Percentiles rank a stretch among this genome's conserved stretches.
phyloP scores from a whole-genome alignment of 495 filamentous ascomycete species.

The Aspergillus avenaceus region DNA sequence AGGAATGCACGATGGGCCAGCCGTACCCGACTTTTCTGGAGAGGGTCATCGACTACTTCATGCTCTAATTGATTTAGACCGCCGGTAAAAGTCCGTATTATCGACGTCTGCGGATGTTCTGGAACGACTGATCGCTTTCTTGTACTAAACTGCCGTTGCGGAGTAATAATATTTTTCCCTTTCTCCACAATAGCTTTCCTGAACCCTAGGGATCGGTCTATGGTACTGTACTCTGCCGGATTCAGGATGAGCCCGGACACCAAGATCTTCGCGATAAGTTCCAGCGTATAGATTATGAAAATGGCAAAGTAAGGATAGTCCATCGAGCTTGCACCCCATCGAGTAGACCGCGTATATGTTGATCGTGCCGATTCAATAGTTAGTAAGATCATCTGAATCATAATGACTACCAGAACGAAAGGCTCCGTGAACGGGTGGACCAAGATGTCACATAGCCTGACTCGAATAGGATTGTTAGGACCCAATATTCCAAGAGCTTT shows the following conservation, averaged over 20 bases:
- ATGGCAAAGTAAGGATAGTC: slow-evolving; percentile 79
- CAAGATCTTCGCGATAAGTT: slow-evolving; percentile 74
- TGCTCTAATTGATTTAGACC: slow-evolving; percentile 57
- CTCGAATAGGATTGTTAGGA: slow-evolving; percentile 68
- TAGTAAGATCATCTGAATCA: slow-evolving; percentile 82
- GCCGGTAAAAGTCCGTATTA: slow-evolving; percentile 75
- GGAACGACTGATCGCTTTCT: slow-evolving; percentile 38
- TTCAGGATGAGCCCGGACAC: slow-evolving; percentile 93
- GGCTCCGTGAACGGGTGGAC: slow-evolving; percentile 86
- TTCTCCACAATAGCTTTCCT: slow-evolving; percentile 70
- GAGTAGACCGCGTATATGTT: slow-evolving; percentile 51
- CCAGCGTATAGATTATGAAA: slow-evolving; percentile 88
- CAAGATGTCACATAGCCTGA: slow-evolving; percentile 78
- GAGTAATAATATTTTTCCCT: slow-evolving; percentile 71
- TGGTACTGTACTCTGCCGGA: slow-evolving; percentile 76
- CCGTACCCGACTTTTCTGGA: slow-evolving; percentile 77
- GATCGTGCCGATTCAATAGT: slow-evolving; percentile 72
- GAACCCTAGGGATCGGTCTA: slow-evolving; percentile 66
- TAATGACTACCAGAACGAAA: slow-evolving; percentile 78
- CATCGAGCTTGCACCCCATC: slow-evolving; percentile 66
- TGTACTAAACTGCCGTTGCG: slow-evolving; percentile 66
- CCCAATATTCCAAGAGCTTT: slow-evolving; percentile 82
- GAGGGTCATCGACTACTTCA: slow-evolving; percentile 54
- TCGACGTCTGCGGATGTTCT: slow-evolving; percentile 56
- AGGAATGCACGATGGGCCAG: slow-evolving; percentile 90